These are phyloP conservation scores for Adansonia gregorii DNA, from an alignment of 441 rosid species.

Conservation along the genomic window DNA sequence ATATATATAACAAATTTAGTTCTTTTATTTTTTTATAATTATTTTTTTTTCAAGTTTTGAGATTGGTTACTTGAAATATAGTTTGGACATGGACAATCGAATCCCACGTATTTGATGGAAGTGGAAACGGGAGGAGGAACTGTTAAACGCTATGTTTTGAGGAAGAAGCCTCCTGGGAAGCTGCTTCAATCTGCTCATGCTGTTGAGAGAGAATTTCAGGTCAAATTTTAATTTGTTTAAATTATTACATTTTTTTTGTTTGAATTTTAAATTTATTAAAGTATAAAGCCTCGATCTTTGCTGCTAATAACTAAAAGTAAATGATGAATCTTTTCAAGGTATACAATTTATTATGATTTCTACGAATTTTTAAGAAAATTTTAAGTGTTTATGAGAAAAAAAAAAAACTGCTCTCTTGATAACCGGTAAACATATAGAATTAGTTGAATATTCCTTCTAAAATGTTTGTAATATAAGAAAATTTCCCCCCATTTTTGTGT, in stretches of 20 bases:
- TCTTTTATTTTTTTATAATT: background rate
- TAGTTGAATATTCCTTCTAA: background rate
- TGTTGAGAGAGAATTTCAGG: constrained; percentile 90
- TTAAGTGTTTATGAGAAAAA: background rate
- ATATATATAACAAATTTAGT: background rate
- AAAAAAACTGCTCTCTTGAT: background rate
- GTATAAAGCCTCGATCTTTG: background rate
- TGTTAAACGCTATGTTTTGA: constrained; percentile 76
- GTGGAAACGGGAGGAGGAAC: constrained; percentile 55
- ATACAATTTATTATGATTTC: background rate
- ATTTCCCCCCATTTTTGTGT: background rate
- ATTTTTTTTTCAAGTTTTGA: background rate
- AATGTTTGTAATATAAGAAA: background rate
- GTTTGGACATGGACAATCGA: constrained; percentile 98
- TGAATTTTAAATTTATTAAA: constrained; percentile 21
- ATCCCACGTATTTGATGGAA: constrained; percentile 82
- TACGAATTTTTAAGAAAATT: background rate
- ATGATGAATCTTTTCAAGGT: background rate
- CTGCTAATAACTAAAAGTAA: background rate
- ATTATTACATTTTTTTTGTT: background rate
- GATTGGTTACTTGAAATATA: constrained; percentile 27
- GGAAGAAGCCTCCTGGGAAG: constrained; percentile 91
- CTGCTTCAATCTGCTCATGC: constrained; percentile 89
- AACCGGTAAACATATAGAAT: background rate
- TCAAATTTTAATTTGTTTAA: constrained; percentile 21